phyloP scores from a whole-genome alignment of 176 grass and related monocot genomes.

The Musa beccarii region DNA sequence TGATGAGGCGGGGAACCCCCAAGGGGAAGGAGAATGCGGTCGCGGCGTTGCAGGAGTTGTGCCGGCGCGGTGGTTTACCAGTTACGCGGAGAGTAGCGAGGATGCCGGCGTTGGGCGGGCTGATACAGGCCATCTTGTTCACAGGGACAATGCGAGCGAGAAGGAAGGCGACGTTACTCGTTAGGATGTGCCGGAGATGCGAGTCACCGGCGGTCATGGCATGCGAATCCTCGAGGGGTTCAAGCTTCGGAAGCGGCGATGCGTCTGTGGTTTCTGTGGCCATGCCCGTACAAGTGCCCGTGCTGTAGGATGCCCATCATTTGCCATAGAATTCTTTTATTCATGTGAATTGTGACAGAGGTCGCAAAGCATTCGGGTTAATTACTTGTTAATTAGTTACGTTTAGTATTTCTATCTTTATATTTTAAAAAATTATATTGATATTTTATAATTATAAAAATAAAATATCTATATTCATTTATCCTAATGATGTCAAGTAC shows the following conservation, averaged over 20 bases:
- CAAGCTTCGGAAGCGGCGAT: slow-evolving; percentile 6
- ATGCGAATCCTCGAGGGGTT: slow-evolving; percentile 17
- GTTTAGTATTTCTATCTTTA: too few relatives aligned
- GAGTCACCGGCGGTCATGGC: slow-evolving; percentile 34
- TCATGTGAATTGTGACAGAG: background rate
- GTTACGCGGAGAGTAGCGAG: slow-evolving; percentile 49
- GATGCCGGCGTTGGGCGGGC: slow-evolving; percentile 42
- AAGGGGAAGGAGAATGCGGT: slow-evolving; percentile 91
- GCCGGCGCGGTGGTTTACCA: slow-evolving; percentile 40
- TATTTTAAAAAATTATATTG: too few relatives aligned
- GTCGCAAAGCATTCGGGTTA: background rate
- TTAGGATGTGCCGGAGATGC: slow-evolving; percentile 64
- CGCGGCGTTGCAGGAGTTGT: slow-evolving; percentile 76
- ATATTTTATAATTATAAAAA: too few relatives aligned
- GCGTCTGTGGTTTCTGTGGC: background rate
- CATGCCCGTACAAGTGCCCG: background rate
- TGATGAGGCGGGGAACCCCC: slow-evolving; percentile 67
- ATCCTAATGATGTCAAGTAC: too few relatives aligned
- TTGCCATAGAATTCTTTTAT: background rate
- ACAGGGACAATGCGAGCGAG: slow-evolving; percentile 70
- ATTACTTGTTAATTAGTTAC: background rate
- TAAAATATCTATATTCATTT: too few relatives aligned
- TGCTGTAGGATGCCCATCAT: background rate
- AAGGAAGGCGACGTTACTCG: slow-evolving; percentile 62
- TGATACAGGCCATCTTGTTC: slow-evolving; percentile 51